Conservation (phyloP, 108 stramenopile genomes). For the Skeletonema costatum region DNA sequence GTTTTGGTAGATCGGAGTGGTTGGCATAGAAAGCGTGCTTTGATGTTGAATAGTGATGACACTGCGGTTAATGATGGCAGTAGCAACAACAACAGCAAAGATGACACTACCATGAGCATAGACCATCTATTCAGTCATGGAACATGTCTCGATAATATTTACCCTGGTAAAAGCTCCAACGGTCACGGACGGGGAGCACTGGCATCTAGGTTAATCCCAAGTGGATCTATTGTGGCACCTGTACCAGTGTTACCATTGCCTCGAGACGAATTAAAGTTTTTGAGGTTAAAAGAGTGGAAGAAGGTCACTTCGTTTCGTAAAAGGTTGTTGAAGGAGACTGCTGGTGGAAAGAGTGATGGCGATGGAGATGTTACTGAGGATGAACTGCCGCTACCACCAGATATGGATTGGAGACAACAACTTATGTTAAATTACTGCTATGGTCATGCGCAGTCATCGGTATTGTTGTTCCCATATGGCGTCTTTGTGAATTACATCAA, state of each 20-base stretch:
- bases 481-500: constrained; percentile 68
- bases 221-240: constrained; percentile 27
- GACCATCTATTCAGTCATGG: constrained; percentile 59
- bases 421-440: constrained; percentile 79
- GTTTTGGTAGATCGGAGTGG: constrained; percentile 31
- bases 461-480: constrained; percentile 72
- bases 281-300: constrained; percentile 43
- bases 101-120: constrained; percentile 5
- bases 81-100: background rate
- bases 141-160: constrained; percentile 61
- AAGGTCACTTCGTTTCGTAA: background rate
- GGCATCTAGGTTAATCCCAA: constrained; percentile 39
- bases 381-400: constrained; percentile 17
- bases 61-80: background rate
- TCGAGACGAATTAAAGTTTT: constrained; percentile 42
- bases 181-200: constrained; percentile 67
- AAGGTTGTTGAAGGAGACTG: constrained; percentile 10
- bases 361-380: constrained; percentile 25
- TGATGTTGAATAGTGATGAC: background rate
- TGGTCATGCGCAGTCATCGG: constrained; percentile 63
- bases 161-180: constrained; percentile 42
- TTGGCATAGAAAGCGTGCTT: constrained; percentile 15
- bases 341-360: background rate
- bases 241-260: constrained; percentile 31
- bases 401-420: constrained; percentile 46